These are phyloP conservation scores for Alternaria infectoria DNA, from an alignment of 2,329 filamentous ascomycete genomes.

Conservation along the genomic window DNA sequence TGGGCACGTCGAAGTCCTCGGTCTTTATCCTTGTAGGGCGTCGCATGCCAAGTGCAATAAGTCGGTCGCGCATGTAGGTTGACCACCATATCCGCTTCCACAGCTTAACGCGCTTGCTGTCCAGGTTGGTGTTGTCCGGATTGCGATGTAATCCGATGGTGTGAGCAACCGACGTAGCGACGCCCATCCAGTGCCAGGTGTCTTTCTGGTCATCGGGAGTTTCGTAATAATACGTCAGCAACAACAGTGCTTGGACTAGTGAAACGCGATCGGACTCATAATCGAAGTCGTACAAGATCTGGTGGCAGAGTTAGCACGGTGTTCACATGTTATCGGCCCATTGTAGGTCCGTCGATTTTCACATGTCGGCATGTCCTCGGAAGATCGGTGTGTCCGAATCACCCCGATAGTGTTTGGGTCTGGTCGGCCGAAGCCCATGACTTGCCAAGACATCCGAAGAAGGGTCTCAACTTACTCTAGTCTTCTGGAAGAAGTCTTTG, in stretches of 20 bases:
- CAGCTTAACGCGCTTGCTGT: constrained; percentile 73
- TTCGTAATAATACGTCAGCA: constrained; percentile 98
- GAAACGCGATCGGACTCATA: constrained; percentile 90
- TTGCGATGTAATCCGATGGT: constrained; percentile 93
- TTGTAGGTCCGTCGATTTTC: background rate
- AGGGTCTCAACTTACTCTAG: constrained; percentile 67
- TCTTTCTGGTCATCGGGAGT: constrained; percentile 97
- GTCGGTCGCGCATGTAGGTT: constrained; percentile 90
- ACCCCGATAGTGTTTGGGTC: constrained; percentile 3
- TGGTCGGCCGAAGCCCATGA: constrained; percentile 14
- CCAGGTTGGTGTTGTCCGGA: constrained; percentile 78
- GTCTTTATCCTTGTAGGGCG: constrained; percentile 91
- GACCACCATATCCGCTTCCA: constrained; percentile 99
- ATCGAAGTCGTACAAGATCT: constrained; percentile 93
- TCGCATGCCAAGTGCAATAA: constrained; percentile 92
- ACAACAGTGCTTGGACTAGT: constrained; percentile 83
- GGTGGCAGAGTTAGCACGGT: constrained; percentile 21
- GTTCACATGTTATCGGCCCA: background rate
- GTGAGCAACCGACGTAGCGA: constrained; percentile 89
- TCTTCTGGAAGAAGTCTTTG: constrained; percentile 87
- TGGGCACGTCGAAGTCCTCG: constrained; percentile 91
- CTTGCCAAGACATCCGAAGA: constrained; percentile 7
- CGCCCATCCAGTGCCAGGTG: constrained; percentile 99
- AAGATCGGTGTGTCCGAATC: constrained; percentile 12
- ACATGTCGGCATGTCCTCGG: constrained; percentile 18